These are phyloP conservation scores for Cicer cuneatum DNA, from an alignment of 306 rosid species.

Conservation along the genomic window DNA sequence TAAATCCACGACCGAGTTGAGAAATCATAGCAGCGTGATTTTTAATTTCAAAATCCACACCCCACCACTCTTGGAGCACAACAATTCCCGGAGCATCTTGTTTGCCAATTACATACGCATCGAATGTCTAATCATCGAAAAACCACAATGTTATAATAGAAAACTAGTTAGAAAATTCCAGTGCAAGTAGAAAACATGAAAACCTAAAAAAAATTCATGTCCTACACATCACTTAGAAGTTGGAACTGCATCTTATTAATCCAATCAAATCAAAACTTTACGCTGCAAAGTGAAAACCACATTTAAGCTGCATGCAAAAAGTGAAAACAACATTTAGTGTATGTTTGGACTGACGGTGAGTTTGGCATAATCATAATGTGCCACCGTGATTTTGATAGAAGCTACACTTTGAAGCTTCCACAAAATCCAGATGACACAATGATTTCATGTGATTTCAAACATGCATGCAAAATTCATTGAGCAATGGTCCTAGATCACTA, in stretches of 20 bases:
- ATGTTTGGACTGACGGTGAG: too few species aligned
- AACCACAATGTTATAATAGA: conserved; percentile 15
- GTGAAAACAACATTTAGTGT: too few species aligned
- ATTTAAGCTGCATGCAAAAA: conserved; percentile 13
- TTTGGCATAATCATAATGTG: too few species aligned
- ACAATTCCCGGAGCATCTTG: conserved; percentile 88
- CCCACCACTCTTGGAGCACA: conserved; percentile 98
- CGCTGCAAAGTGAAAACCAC: conserved; percentile 17
- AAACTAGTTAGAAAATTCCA: conserved; percentile 32
- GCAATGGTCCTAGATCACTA: background rate
- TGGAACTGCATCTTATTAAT: conserved; percentile 20
- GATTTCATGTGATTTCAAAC: background rate
- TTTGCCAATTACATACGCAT: conserved; percentile 82
- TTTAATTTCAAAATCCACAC: conserved; percentile 83
- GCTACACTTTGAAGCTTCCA: too few species aligned
- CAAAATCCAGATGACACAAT: too few species aligned
- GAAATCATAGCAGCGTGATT: conserved; percentile 86
- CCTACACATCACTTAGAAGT: conserved; percentile 13
- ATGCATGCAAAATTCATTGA: background rate
- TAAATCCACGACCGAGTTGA: conserved; percentile 75
- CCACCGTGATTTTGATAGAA: too few species aligned
- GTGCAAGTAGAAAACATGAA: conserved; percentile 18
- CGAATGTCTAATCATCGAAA: conserved; percentile 63
- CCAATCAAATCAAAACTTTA: conserved; percentile 7
- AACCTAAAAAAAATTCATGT: conserved; percentile 31